Base-by-base conservation (phyloP, 352 stramenopile species). In the Phytopythium vexans region DNA sequence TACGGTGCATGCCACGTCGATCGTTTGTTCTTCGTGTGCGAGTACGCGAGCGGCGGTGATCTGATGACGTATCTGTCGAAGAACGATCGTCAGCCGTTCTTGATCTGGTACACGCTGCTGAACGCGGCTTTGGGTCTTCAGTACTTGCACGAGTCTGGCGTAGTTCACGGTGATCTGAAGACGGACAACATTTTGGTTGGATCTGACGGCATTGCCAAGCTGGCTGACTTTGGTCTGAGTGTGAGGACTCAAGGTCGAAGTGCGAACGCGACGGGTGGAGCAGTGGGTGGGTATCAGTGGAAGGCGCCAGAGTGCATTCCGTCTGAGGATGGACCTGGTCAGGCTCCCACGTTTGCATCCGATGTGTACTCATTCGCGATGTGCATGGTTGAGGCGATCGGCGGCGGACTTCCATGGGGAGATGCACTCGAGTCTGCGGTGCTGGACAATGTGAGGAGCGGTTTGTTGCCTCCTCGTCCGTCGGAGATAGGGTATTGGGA, bases 131-230 rank as follows among this genome's bases (percentile, higher is more conserved):
- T 11, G 6, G 66, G 66, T 0, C 41, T 74, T 12, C 48, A 66
- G 41, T 74, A 74, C 42, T 49, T 74, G 10, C 66, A 74, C 14
- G 56, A 68, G 8, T 58, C 58, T 31, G 66, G 56, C 8, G 65
- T 74, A 36, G 66, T 70, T 27, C 66, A 74, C 35, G 61, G 61
- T 3, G 62, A 74, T 39, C 55, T 74, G 35, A 74, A 74, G 47
- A 66, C 61, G 10, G 62, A 70, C 58, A 74, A 74, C 36, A 71
- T 74, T 41, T 53, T 74, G 38, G 59, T 74, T 8, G 49, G 47
- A 39, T 50, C 44, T 32, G 54, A 68, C 47, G 62, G 62, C 8
- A 68, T 48, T 8, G 62, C 62, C 9, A 71, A 66, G 38, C 54
- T 74, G 12, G 65, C 62, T 0, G 66, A 74, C 38, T 74, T 74